Conservation (phyloP, 1,284 basidiomycete species). For the Ganoderma boninense region DNA sequence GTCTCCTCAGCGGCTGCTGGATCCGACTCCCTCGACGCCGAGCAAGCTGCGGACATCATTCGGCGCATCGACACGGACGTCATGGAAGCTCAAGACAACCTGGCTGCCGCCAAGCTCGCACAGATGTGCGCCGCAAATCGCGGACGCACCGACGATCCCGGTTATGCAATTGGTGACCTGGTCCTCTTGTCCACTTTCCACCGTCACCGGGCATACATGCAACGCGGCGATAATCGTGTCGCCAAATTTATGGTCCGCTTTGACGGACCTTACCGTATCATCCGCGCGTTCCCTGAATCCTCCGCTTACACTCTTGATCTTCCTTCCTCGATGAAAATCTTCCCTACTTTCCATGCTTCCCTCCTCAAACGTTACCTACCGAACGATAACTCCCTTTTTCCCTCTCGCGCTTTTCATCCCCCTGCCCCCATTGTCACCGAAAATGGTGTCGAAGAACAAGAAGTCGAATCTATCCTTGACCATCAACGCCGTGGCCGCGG, state of each 20-base stretch:
- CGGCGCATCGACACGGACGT: conserved; percentile 23
- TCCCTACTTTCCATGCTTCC: conserved; percentile 33
- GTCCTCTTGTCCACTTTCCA: conserved; percentile 42
- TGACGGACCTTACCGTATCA: conserved; percentile 45
- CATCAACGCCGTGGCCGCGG: no score
- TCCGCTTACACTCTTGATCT: conserved; percentile 39
- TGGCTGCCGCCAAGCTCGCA: conserved; percentile 28
- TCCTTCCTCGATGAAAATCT: conserved; percentile 35
- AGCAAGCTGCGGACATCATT: conserved; percentile 7
- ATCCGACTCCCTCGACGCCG: not conserved
- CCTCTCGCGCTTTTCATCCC: no score
- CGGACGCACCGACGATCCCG: no score
- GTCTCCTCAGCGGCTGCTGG: conserved; percentile 26
- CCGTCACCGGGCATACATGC: conserved; percentile 36
- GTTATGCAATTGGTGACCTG: conserved; percentile 33
- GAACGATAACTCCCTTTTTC: no score
- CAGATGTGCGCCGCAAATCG: no score
- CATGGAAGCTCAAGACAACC: conserved; percentile 28
- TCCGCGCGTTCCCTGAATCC: conserved; percentile 18
- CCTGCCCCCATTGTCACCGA: not conserved
- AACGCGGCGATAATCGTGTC: conserved; percentile 36
- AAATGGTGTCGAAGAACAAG: no score
- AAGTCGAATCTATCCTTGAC: no score
- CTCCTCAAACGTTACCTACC: no score
- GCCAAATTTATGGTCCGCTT: conserved; percentile 46